Base-by-base conservation (phyloP, 1,284 basidiomycete species). In the Peniophora sp. region DNA sequence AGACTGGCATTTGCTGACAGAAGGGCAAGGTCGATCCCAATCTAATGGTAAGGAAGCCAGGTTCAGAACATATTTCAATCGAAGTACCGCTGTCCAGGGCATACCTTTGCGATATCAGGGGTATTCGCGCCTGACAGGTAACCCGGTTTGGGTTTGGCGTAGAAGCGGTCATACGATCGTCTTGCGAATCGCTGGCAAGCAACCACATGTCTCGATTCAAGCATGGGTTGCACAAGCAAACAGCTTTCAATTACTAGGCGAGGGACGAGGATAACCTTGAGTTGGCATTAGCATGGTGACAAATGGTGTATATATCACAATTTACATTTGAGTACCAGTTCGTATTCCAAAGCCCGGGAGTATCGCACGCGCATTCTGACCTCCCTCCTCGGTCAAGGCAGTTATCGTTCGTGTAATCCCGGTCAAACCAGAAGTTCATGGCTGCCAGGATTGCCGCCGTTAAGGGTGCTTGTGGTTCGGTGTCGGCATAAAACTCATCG, bases 261-360 rank as follows among this genome's bases (percentile, higher is more conserved):
- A 1, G 84, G 83, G 17, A 83, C 75, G 19, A 78, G 69, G 34
- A 85, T 82, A 24, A 84, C 69, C 75, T 84, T 25, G 36, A n/a
- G 32, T 50, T 14, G 20, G 25, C 27, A 14, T 41, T 20, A 45
- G 44, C 39, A n/a, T 49, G 14, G 49, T 14, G 20, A 48, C 3
- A 14, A 20, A 3, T 20, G 17, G 16, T 20, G 20, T 16, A 23
- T n/a, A 36, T n/a, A 36, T 35, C 34, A 3, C 24, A 2, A 57
- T 58, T 36, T 51, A 80, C 78, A 56, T 83, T 85, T 6, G 74
- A 77, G 59, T 75, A 83, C 85, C 85, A 88, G 60, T 88, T 87
- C 50, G 74, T 76, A 58, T 85, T 85, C 82, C 79, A 82, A 9
- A 73, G 52, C 56, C 81, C 81, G 1, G 77, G 70, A 12, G 79